A percentile compares a stretch with the other conserved stretches of the same genome.
Evolutionary conservation across 495 filamentous ascomycete genomes (phyloP).

Genomic region (Hyaloscypha finlandica): DNA sequence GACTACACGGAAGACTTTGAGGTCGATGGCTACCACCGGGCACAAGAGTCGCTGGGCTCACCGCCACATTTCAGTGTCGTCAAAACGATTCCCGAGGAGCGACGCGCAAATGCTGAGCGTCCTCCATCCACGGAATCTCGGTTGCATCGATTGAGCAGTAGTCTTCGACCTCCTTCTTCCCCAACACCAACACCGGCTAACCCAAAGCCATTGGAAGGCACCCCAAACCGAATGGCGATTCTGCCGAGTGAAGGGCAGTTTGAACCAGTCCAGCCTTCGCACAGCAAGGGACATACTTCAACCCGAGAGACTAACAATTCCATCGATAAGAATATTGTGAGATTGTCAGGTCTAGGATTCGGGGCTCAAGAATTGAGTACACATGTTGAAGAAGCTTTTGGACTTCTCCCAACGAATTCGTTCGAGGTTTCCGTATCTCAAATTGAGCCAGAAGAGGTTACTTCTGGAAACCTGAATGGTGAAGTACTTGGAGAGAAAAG

Average conservation of each 20-base stretch:
- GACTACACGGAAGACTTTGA: constrained; percentile 57
- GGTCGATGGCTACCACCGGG: constrained; percentile 24
- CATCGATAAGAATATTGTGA: constrained; percentile 5
- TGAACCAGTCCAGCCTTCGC: neutral
- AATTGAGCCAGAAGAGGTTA: neutral
- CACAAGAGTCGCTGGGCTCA: constrained; percentile 25
- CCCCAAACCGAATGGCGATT: neutral
- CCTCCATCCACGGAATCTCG: neutral
- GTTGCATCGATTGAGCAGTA: neutral
- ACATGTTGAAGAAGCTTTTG: constrained; percentile 29
- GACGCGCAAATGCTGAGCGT: constrained; percentile 32
- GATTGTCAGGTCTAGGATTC: constrained; percentile 14
- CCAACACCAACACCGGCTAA: neutral
- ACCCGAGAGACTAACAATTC: neutral
- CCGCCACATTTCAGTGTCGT: constrained; percentile 38
- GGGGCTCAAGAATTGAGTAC: constrained; percentile 25
- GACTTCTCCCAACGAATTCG: constrained; percentile 9
- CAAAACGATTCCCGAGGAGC: constrained; percentile 33
- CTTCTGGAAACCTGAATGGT: neutral
- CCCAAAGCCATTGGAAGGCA: neutral
- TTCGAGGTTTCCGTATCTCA: constrained; percentile 6
- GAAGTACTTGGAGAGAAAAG: neutral
- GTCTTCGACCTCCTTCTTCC: neutral
- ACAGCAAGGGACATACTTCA: neutral
- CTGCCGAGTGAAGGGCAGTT: neutral